Percentiles rank a stretch among this genome's conserved stretches.
Evolutionary conservation across 2,329 filamentous ascomycete genomes (phyloP).

Genomic region (Thelonectria discophora): DNA sequence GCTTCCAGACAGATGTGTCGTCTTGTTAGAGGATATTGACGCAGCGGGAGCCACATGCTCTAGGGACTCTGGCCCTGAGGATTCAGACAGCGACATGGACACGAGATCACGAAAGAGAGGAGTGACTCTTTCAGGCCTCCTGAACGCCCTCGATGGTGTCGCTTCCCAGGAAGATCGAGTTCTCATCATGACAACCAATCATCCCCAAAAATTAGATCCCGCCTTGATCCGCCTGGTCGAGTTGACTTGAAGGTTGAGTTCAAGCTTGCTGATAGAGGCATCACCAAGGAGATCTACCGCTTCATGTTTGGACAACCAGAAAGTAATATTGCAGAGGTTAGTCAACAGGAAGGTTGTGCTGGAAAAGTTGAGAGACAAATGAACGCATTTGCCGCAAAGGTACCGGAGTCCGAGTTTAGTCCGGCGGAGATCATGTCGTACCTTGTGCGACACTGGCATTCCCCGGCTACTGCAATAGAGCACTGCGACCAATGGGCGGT

Average conservation of each 20-base stretch:
- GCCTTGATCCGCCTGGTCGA: constrained; percentile 49
- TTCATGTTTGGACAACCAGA: constrained; percentile 22
- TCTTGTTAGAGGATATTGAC: constrained; percentile 54
- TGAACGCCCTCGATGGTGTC: constrained; percentile 38
- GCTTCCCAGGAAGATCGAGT: constrained; percentile 33
- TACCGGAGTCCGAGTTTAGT: constrained; percentile 59
- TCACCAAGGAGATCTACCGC: constrained; percentile 15
- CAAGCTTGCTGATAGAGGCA: constrained; percentile 12
- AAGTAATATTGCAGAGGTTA: constrained; percentile 7
- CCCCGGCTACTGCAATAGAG: constrained; percentile 18
- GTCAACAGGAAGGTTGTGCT: constrained; percentile 8
- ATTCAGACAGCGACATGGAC: constrained; percentile 23
- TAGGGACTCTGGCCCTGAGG: constrained; percentile 24
- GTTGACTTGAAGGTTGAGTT: constrained; percentile 66
- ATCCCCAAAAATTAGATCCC: constrained; percentile 34
- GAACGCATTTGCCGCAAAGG: constrained; percentile 51
- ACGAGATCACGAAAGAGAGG: constrained; percentile 12
- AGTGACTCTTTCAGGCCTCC: constrained; percentile 32
- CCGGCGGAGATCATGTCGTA: constrained; percentile 56
- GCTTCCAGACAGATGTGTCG: constrained; percentile 48
- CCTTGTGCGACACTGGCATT: constrained; percentile 16
- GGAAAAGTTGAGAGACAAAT: constrained; percentile 4
- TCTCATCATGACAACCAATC: constrained; percentile 42
- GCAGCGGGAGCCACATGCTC: constrained; percentile 31
- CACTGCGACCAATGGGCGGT: constrained; percentile 16